Conservation (phyloP, 345 rosid species). For the Cardamine chenopodiifolia region DNA sequence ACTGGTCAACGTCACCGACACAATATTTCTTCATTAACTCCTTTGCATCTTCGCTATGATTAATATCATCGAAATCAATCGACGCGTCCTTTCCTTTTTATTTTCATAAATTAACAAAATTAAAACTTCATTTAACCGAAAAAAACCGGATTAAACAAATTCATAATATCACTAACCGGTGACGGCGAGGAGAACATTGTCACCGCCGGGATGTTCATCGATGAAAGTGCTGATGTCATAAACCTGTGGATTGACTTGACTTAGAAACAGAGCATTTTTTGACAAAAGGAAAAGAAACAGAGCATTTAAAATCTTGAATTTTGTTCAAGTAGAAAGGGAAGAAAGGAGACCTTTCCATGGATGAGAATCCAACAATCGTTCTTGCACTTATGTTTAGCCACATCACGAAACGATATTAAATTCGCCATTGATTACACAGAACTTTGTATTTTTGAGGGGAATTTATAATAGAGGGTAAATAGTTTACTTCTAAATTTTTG, state of each 20-base stretch:
- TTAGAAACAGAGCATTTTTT: neutral
- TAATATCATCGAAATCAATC: conserved; percentile 70
- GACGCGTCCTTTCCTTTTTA: conserved; percentile 76
- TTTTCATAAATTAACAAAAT: neutral
- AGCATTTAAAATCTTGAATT: neutral
- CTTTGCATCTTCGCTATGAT: conserved; percentile 69
- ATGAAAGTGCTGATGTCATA: conserved; percentile 78
- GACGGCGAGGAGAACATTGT: conserved; percentile 68
- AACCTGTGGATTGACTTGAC: conserved; percentile 49
- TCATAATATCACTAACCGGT: conserved; percentile 49
- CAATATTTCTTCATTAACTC: conserved; percentile 63
- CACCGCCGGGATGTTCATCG: conserved; percentile 93
- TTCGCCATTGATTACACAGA: conserved; percentile 46
- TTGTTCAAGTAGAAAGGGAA: neutral
- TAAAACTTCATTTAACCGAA: neutral
- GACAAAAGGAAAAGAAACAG: neutral
- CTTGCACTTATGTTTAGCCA: conserved; percentile 57
- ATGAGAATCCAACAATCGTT: conserved; percentile 70
- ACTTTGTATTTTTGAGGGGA: no score
- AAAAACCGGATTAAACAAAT: conserved; percentile 15
- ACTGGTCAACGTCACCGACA: conserved; percentile 63
- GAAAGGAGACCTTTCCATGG: conserved; percentile 56
- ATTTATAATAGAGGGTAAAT: neutral
- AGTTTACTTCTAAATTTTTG: neutral
- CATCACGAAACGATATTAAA: conserved; percentile 51